These are phyloP conservation scores for Podospora pseudocomata DNA, from an alignment of 495 filamentous ascomycete genomes.

Conservation along the genomic window DNA sequence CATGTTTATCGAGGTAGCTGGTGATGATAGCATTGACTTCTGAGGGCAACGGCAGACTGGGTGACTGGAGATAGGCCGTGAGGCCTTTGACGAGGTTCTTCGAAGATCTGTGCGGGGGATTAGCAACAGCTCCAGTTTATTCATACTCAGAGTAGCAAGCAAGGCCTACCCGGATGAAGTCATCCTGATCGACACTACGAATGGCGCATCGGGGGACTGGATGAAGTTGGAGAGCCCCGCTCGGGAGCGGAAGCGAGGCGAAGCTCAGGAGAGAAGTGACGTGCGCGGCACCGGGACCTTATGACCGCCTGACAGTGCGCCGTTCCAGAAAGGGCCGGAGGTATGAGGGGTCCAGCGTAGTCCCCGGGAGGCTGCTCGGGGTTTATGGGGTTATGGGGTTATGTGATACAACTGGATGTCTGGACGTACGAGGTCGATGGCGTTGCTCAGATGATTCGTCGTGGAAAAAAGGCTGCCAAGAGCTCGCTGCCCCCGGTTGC, in stretches of 20 bases:
- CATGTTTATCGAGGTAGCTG: constrained; percentile 58
- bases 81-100: constrained; percentile 62
- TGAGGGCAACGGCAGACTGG: constrained; percentile 59
- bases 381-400: no score
- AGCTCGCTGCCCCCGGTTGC: neutral
- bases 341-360: neutral
- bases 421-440: neutral
- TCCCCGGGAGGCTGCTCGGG: neutral
- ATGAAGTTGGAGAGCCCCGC: neutral
- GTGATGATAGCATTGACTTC: constrained; percentile 56
- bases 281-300: neutral
- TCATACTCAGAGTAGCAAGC: neutral
- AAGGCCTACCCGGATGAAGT: constrained; percentile 35
- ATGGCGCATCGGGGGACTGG: constrained; percentile 20
- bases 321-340: neutral
- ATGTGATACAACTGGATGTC: neutral
- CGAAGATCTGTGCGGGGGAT: constrained; percentile 31
- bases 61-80: constrained; percentile 46
- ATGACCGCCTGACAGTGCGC: neutral
- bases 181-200: constrained; percentile 27
- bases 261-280: constrained; percentile 2
- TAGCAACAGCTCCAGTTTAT: neutral
- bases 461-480: neutral
- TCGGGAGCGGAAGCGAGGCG: neutral
- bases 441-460: neutral